Evolutionary conservation across 1,284 basidiomycete species (phyloP).

Genomic region (Cutaneotrichosporon arboriforme): DNA sequence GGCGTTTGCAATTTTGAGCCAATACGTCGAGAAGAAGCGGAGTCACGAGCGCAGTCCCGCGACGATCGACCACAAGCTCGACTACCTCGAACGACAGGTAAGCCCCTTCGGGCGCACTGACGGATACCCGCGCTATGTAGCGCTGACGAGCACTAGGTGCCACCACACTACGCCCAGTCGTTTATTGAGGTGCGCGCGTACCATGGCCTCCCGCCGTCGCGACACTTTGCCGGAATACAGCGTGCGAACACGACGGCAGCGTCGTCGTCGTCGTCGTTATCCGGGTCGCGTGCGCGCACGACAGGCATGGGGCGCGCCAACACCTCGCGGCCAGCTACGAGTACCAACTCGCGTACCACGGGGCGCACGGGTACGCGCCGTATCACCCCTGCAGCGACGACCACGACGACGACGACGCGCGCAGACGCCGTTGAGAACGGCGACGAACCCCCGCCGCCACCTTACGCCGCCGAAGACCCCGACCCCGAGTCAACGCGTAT

Average conservation of each 20-base stretch:
- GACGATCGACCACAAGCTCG: constrained; percentile 32
- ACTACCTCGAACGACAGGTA: constrained; percentile 31
- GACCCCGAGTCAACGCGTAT: constrained; percentile 39
- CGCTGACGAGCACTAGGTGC: constrained; percentile 9
- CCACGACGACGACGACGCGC: neutral
- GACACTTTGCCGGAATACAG: neutral
- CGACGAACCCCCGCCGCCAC: constrained; percentile 38
- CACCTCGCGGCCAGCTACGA: no score
- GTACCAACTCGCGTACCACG: no score
- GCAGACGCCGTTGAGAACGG: neutral
- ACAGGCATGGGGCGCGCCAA: no score
- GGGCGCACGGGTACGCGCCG: no score
- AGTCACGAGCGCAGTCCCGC: constrained; percentile 21
- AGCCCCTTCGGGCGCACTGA: neutral
- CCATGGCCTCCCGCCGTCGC: constrained; percentile 7
- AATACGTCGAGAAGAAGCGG: constrained; percentile 32
- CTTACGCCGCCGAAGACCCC: constrained; percentile 39
- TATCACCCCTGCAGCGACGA: no score
- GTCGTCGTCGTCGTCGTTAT: neutral
- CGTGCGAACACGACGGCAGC: neutral
- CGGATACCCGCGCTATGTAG: no score
- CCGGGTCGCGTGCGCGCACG: no score
- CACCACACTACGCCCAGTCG: neutral
- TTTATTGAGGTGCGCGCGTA: constrained; percentile 12
- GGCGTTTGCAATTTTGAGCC: constrained; percentile 29